Conservation (phyloP, 352 stramenopile genomes). For the Phytopythium vexans region DNA sequence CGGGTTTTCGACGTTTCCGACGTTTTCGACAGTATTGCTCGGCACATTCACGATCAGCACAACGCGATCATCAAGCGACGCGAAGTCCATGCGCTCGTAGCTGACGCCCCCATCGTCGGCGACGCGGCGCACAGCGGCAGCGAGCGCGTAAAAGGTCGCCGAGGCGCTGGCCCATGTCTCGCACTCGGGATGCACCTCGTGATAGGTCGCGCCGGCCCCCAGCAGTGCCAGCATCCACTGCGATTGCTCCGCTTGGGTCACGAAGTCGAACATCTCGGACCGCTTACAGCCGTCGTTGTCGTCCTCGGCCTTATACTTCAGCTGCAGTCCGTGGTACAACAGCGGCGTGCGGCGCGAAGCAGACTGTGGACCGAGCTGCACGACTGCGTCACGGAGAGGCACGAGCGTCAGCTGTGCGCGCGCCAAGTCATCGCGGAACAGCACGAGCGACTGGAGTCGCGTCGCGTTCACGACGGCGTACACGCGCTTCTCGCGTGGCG, state of each 20-base stretch:
- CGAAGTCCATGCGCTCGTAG: constrained; percentile 41
- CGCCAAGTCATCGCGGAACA: constrained; percentile 31
- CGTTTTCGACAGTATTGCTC: constrained; percentile 12
- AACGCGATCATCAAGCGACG: constrained; percentile 55
- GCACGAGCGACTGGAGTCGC: constrained; percentile 20
- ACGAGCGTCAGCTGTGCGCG: constrained; percentile 17
- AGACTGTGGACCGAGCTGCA: constrained; percentile 16
- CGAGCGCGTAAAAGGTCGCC: constrained; percentile 73
- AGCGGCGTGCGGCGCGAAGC: not conserved
- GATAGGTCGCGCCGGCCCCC: constrained; percentile 39
- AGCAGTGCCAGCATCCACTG: constrained; percentile 45
- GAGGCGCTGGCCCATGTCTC: constrained; percentile 26
- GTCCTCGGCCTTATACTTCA: constrained; percentile 11
- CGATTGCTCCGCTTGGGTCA: constrained; percentile 35
- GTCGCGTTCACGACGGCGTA: constrained; percentile 34
- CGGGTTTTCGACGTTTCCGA: not conserved
- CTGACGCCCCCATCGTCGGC: not conserved
- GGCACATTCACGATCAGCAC: constrained; percentile 71
- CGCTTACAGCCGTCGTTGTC: constrained; percentile 7
- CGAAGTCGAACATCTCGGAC: constrained; percentile 28
- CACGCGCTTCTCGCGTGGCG: constrained; percentile 8
- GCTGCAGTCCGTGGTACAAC: constrained; percentile 14
- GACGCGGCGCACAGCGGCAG: constrained; percentile 21
- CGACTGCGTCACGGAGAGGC: constrained; percentile 20
- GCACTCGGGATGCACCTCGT: constrained; percentile 28